Percentiles rank a stretch among this genome's conserved stretches.
Evolutionary conservation across 2,329 filamentous ascomycete genomes (phyloP).

Genomic region (Botrytis pseudocinerea): DNA sequence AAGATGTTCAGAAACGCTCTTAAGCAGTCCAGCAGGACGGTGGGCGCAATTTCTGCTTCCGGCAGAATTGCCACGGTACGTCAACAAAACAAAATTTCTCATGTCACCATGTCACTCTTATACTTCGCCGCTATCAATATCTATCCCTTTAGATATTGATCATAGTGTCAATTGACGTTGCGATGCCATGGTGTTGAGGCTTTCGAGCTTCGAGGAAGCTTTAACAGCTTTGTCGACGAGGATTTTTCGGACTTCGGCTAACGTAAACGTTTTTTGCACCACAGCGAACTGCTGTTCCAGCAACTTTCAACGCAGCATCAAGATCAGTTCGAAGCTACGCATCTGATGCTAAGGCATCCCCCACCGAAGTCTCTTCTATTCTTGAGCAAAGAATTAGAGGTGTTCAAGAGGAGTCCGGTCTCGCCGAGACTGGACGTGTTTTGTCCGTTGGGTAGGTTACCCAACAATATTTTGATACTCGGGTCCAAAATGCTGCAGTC

Average conservation of each 20-base stretch:
- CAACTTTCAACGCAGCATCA: slow-evolving; percentile 68
- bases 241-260: slow-evolving; percentile 55
- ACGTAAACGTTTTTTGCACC: slow-evolving; percentile 56
- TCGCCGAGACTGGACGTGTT: slow-evolving; percentile 98
- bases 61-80: slow-evolving; percentile 94
- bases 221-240: slow-evolving; percentile 35
- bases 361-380: slow-evolving; percentile 98
- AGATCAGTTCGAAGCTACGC: slow-evolving; percentile 84
- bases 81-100: slow-evolving; percentile 52
- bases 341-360: slow-evolving; percentile 88
- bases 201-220: slow-evolving; percentile 45
- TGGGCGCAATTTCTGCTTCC: slow-evolving; percentile 88
- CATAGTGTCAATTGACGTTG: slow-evolving; percentile 43
- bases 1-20: slow-evolving; percentile 98
- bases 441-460: slow-evolving; percentile 93
- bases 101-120: slow-evolving; percentile 31
- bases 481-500: slow-evolving; percentile 10
- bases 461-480: slow-evolving; percentile 22
- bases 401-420: slow-evolving; percentile 92
- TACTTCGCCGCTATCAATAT: slow-evolving; percentile 44
- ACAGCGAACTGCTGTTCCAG: slow-evolving; percentile 84
- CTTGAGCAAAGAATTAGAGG: slow-evolving; percentile 99
- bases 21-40: slow-evolving; percentile 92
- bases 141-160: slow-evolving; percentile 43
- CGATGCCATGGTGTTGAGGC: slow-evolving; percentile 40